phyloP scores from a whole-genome alignment of 805 yeast species.

The Cyberlindnera mycetangii region DNA sequence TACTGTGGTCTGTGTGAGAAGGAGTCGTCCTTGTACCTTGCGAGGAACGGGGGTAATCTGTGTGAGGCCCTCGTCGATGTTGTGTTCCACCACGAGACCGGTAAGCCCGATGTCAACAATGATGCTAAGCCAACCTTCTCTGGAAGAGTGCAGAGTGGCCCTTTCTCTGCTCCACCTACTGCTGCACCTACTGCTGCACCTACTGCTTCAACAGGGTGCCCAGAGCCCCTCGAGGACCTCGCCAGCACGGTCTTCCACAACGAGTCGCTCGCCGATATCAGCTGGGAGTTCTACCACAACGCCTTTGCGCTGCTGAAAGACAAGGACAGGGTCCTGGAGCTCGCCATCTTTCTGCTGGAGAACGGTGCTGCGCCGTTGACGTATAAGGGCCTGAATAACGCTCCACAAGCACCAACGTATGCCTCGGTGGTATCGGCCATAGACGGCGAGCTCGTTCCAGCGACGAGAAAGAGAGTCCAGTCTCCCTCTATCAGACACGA shows the following conservation, averaged over 20 bases:
- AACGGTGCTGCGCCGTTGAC: conserved; percentile 30
- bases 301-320: conserved; percentile 43
- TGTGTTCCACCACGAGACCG: conserved; percentile 22
- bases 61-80: conserved; percentile 37
- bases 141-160: not conserved
- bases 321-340: conserved; percentile 34
- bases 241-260: conserved; percentile 34
- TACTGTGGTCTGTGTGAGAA: conserved; percentile 21
- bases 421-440: not conserved
- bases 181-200: not conserved
- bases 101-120: not conserved
- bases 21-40: conserved; percentile 27
- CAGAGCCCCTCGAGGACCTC: conserved; percentile 35
- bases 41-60: conserved; percentile 30
- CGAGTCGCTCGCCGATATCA: conserved; percentile 33
- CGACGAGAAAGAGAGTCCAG: not conserved
- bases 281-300: conserved; percentile 37
- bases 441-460: conserved; percentile 1
- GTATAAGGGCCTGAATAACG: conserved; percentile 12
- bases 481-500: not conserved
- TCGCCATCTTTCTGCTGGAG: conserved; percentile 35
- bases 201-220: conserved; percentile 18
- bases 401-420: not conserved
- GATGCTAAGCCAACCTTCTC: not conserved
- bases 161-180: not conserved